Conservation (phyloP, 2,329 filamentous ascomycete species). For the Fusarium udum region DNA sequence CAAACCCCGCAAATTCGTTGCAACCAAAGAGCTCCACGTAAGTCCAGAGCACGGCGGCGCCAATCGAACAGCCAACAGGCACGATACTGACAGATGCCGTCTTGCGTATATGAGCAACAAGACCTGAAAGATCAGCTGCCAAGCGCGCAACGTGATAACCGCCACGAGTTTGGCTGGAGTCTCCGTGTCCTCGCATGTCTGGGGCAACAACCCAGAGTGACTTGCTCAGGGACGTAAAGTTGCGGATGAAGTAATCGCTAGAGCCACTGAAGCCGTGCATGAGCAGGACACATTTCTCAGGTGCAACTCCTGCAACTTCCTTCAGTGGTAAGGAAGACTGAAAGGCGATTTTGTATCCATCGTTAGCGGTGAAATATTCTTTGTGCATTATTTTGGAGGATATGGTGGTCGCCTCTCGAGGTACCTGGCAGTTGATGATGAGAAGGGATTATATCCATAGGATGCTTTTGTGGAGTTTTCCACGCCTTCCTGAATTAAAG, state of each 20-base stretch:
- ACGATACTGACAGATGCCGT: slow-evolving; percentile 32
- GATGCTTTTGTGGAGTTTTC: slow-evolving; percentile 1
- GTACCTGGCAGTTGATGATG: neutral
- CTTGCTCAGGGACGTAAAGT: slow-evolving; percentile 31
- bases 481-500: neutral
- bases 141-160: slow-evolving; percentile 43
- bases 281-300: slow-evolving; percentile 36
- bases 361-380: slow-evolving; percentile 32
- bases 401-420: neutral
- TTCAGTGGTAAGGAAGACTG: slow-evolving; percentile 36
- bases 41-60: slow-evolving; percentile 43
- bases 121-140: slow-evolving; percentile 35
- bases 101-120: slow-evolving; percentile 34
- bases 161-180: slow-evolving; percentile 34
- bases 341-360: slow-evolving; percentile 40
- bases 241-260: slow-evolving; percentile 41
- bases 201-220: slow-evolving; percentile 40
- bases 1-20: slow-evolving; percentile 39
- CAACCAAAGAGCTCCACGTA: slow-evolving; percentile 42
- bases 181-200: slow-evolving; percentile 43
- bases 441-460: neutral
- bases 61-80: slow-evolving; percentile 43
- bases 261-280: slow-evolving; percentile 45
- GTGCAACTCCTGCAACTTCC: neutral
- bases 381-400: slow-evolving; percentile 26